A percentile compares a stretch with the other conserved stretches of the same genome.
phyloP scores from a whole-genome alignment of 768 basidiomycete genomes.

The Amanita polypyramis region DNA sequence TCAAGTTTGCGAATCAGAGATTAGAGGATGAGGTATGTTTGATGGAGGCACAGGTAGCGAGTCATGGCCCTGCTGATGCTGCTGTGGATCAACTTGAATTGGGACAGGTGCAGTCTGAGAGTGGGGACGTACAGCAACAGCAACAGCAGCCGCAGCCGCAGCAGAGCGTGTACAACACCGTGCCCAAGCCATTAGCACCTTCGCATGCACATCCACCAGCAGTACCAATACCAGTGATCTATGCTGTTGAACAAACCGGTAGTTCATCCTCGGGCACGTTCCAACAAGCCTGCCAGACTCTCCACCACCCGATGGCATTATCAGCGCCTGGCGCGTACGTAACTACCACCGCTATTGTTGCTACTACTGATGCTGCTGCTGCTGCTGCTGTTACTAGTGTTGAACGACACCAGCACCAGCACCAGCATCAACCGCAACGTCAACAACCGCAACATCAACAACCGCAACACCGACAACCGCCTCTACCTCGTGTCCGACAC shows the following conservation, averaged over 20 bases:
- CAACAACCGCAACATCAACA: background rate
- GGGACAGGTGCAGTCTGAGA: background rate
- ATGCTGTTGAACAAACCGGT: background rate
- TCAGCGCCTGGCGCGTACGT: background rate
- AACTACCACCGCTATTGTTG: no score
- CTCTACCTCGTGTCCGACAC: no score
- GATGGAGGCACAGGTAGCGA: constrained; percentile 18
- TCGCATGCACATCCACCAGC: no score
- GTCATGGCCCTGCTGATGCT: no score
- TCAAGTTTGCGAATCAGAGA: constrained; percentile 61
- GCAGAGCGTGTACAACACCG: background rate
- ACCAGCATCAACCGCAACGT: background rate
- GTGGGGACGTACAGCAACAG: background rate
- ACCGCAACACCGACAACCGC: background rate
- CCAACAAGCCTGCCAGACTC: background rate
- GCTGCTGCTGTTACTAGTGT: no score
- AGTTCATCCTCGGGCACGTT: background rate
- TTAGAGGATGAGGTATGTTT: constrained; percentile 42
- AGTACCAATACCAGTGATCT: no score
- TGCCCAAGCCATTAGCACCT: no score
- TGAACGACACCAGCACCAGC: background rate
- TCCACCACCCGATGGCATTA: background rate
- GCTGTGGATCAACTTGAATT: background rate
- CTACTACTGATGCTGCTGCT: no score
- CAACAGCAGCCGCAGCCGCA: background rate